These are phyloP conservation scores for Talinum fruticosum DNA, from an alignment of 148 eudicot species.

Conservation along the genomic window DNA sequence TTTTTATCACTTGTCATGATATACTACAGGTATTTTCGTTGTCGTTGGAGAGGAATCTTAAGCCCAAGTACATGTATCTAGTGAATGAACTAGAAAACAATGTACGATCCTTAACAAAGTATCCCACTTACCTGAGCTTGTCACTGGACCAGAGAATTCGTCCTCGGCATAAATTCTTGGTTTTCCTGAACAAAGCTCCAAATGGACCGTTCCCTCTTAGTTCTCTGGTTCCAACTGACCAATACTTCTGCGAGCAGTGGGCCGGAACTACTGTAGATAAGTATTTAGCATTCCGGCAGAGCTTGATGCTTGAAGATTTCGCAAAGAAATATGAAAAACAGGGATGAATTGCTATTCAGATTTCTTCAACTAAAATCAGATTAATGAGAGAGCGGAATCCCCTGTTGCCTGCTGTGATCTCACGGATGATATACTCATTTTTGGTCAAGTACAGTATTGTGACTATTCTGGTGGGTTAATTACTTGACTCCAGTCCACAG, in stretches of 20 bases:
- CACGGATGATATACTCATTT: constrained; percentile 1
- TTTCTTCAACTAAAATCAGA: background rate
- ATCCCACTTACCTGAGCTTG: constrained; percentile 90
- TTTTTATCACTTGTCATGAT: constrained; percentile 2
- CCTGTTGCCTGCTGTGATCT: constrained; percentile 2
- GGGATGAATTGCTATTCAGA: constrained; percentile 13
- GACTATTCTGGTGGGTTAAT: constrained; percentile 15
- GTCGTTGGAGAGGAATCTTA: constrained; percentile 86
- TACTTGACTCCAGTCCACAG: background rate
- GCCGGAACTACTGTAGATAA: constrained; percentile 84
- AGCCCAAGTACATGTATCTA: constrained; percentile 83
- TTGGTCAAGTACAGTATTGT: background rate
- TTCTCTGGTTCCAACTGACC: constrained; percentile 84
- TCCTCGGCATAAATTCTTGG: constrained; percentile 88
- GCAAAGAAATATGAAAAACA: constrained; percentile 72
- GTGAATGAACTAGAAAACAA: constrained; percentile 83
- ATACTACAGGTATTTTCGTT: constrained; percentile 78
- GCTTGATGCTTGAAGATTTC: constrained; percentile 67
- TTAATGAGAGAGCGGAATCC: background rate
- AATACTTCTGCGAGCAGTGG: constrained; percentile 84
- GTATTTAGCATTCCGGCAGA: constrained; percentile 81
- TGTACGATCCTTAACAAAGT: constrained; percentile 79
- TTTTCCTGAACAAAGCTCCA: constrained; percentile 78
- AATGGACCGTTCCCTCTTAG: constrained; percentile 93
- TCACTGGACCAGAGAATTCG: constrained; percentile 95